Evolutionary conservation across 352 stramenopile species (phyloP), one percentile per base, ranked within the genome.

Genomic region (Phytophthora meadii): DNA sequence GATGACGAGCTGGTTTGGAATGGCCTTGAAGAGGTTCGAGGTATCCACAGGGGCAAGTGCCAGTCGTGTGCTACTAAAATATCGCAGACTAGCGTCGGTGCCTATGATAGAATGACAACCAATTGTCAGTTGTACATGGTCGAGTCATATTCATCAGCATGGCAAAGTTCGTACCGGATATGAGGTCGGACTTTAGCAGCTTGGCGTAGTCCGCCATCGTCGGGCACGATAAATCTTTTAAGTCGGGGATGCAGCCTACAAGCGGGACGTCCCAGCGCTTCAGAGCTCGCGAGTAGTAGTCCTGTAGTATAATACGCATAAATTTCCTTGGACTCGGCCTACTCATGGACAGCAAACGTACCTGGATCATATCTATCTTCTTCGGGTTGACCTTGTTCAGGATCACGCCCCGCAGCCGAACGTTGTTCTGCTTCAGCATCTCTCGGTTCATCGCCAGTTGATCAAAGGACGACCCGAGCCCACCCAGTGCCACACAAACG

Each of bases 291-390:
- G 84, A 78, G 50, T 97, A 97, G 68, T 97, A 97, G 52, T 96
- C 87, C 77, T 94, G 49, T 47, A 37, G 5, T 19, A 57, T 4
- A 40, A 36, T 30, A 36, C 10, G 25, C 24, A 15, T 46, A 11
- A 59, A 11, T 49, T 14, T 36, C 40, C 17, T 4, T 8, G 14
- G 9, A 12, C 12, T 14, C 30, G 2, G 30, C 30, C 1, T 36
- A 1, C 12, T 36, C 30, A 34, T 36, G 14, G 1, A 45, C 19
- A 28, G 3, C 10, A 24, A 32, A 6, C 49, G 2, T 50, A 95
- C 87, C 83, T 93, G 74, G 36, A 97, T 86, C 91, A 97, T 97
- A 65, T 95, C 87, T 72, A 95, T 88, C 77, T 97, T 97, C 22
- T 69, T 68, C 44, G 86, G 88, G 59, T 94, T 92, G 46, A 96